Conservation (phyloP, 2,329 filamentous ascomycete species). For the Xylariaceae sp. region DNA sequence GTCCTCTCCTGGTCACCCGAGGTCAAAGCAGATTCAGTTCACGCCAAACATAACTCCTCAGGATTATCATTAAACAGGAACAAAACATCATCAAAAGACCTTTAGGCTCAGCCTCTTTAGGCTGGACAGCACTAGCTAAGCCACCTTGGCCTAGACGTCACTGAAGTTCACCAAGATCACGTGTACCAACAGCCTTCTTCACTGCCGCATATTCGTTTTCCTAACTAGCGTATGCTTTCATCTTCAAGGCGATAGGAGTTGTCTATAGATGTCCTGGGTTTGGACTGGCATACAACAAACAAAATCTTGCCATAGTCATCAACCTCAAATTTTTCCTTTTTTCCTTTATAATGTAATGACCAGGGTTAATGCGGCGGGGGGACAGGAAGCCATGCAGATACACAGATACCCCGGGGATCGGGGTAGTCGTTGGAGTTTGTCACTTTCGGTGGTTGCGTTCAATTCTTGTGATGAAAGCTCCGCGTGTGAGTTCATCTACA, state of each 20-base stretch:
- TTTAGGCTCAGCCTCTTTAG: not conserved
- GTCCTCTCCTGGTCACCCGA: conserved; percentile 47
- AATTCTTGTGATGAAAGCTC: conserved; percentile 15
- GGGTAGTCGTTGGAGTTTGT: conserved; percentile 23
- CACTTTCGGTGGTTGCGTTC: conserved; percentile 23
- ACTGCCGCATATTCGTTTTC: conserved; percentile 26
- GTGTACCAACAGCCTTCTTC: conserved; percentile 35
- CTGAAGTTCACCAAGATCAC: conserved; percentile 11
- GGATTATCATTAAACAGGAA: conserved; percentile 43
- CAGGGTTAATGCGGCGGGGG: conserved; percentile 34
- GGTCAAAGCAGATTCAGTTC: conserved; percentile 54
- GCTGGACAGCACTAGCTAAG: not conserved
- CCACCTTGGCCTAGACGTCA: not conserved
- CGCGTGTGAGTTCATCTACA: conserved; percentile 4
- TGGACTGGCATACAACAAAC: conserved; percentile 19
- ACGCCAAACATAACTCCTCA: conserved; percentile 54
- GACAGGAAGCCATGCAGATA: conserved; percentile 31
- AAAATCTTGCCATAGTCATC: conserved; percentile 14
- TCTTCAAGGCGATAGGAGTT: conserved; percentile 18
- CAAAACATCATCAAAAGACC: conserved; percentile 3
- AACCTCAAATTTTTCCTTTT: conserved; percentile 12
- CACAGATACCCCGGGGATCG: conserved; percentile 36
- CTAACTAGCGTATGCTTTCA: conserved; percentile 30
- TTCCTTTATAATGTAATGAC: conserved; percentile 40
- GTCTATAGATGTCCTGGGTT: conserved; percentile 17